Evolutionary conservation across 208 protist species (phyloP), one percentile per base, ranked within the genome.

Genomic region (Leishmania aethiopica): DNA sequence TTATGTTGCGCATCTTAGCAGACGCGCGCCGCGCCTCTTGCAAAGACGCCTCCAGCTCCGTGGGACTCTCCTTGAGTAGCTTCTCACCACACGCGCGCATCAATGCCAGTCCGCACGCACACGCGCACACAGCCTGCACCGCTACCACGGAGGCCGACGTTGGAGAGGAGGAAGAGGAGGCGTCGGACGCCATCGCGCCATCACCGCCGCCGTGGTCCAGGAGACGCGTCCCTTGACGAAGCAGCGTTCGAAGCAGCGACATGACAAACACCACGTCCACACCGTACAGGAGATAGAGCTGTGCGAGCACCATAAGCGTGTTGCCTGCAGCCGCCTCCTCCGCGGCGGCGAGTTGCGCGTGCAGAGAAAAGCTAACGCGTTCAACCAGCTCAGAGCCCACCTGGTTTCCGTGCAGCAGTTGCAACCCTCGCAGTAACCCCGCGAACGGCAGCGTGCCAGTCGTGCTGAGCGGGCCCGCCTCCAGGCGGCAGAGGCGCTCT

Each of bases 11-110:
- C 79, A 86, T 86, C 64, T 73, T 51, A 64, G 72, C 81, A 35
- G 77, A 78, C 15, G 80, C 83, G 45, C 73, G 81, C 51, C 86
- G 84, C 45, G 89, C 92, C 78, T 86, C 87, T n/a, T 81, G 76
- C 69, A 95, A 78, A 13, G 85, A 88, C 37, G 83, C 62, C 45
- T 95, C 91, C 82, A 97, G 82, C 75, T 92, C 87, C 3, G 66
- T 76, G 2, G 93, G 92, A 19, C 86, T 87, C 82, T 97, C 92
- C 86, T 95, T 97, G 42, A 91, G 78, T 19, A 97, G 77, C 76
- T 96, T 96, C 78, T 93, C 94, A 51, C 94, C 94, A 69, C 93
- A 96, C 2, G 86, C 85, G 10, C 94, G 92, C 75, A 97, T 89
- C 70, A 96, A 66, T 13, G 89, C 86, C 66, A 97, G 74, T 1